These are phyloP conservation scores for Plicaturopsis crispa DNA, from an alignment of 768 basidiomycete species.

Conservation along the genomic window DNA sequence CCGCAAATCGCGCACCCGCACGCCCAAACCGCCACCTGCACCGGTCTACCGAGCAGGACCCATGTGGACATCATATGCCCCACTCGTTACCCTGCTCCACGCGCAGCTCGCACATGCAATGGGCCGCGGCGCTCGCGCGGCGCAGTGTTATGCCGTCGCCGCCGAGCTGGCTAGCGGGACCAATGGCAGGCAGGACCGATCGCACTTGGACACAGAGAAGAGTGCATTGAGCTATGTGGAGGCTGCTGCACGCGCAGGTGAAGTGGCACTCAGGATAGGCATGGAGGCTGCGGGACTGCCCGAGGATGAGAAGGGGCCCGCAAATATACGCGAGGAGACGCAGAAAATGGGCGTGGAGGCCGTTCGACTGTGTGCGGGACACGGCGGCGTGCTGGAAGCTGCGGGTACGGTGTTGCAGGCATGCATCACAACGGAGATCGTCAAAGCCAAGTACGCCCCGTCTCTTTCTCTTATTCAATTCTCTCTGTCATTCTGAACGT, in stretches of 20 bases:
- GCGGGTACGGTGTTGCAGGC: constrained; percentile 50
- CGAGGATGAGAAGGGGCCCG: constrained; percentile 11
- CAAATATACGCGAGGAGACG: constrained; percentile 19
- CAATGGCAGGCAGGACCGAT: constrained; percentile 7
- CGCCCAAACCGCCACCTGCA: too few relatives aligned
- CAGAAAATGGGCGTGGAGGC: constrained; percentile 27
- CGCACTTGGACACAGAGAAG: constrained; percentile 21
- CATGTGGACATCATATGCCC: too few relatives aligned
- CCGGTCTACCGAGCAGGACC: too few relatives aligned
- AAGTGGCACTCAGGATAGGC: constrained; percentile 44
- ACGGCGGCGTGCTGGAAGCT: constrained; percentile 40
- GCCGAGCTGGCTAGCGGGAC: constrained; percentile 36
- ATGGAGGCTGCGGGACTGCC: constrained; percentile 14
- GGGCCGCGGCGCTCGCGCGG: constrained; percentile 43
- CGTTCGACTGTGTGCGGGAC: constrained; percentile 32
- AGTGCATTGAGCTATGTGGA: constrained; percentile 30
- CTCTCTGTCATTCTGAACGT: neutral
- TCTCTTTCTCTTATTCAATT: neutral
- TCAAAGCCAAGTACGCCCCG: constrained; percentile 48
- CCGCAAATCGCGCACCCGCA: too few relatives aligned
- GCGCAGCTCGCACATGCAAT: constrained; percentile 71
- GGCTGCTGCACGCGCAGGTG: constrained; percentile 43
- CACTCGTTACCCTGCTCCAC: constrained; percentile 59
- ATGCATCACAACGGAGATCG: constrained; percentile 40
- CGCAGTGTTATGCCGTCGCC: constrained; percentile 57